Conservation (phyloP, 2,329 filamentous ascomycete species). For the Colletotrichum viniferum region DNA sequence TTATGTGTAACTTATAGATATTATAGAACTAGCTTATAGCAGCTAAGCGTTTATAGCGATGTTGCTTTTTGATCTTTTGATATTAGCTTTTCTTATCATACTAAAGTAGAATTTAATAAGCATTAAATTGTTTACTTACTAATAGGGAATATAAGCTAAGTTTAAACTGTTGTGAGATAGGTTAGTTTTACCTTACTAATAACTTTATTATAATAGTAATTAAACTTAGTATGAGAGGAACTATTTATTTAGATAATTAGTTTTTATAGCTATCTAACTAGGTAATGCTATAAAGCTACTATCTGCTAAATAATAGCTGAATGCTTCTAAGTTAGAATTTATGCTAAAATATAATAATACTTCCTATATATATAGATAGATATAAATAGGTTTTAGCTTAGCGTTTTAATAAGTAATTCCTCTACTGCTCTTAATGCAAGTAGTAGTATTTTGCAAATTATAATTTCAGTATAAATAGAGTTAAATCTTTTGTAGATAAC, state of each 20-base stretch:
- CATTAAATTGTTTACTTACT: too few species aligned
- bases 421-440: background rate
- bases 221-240: background rate
- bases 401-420: constrained; percentile 15
- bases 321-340: background rate
- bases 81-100: too few species aligned
- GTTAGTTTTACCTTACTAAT: too few species aligned
- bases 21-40: too few species aligned
- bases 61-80: too few species aligned
- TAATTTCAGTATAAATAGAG: background rate
- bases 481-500: too few species aligned
- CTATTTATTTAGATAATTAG: background rate
- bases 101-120: too few species aligned
- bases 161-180: too few species aligned
- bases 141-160: too few species aligned
- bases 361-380: background rate
- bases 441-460: background rate
- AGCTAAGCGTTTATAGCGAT: too few species aligned
- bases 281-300: background rate
- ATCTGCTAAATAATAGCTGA: background rate
- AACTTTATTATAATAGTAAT: constrained; percentile 22
- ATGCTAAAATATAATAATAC: background rate
- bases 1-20: too few species aligned
- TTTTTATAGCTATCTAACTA: background rate
- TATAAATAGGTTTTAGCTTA: background rate